Evolutionary conservation across 129 eudicot species (phyloP).

Genomic region (Flaveria brownii): DNA sequence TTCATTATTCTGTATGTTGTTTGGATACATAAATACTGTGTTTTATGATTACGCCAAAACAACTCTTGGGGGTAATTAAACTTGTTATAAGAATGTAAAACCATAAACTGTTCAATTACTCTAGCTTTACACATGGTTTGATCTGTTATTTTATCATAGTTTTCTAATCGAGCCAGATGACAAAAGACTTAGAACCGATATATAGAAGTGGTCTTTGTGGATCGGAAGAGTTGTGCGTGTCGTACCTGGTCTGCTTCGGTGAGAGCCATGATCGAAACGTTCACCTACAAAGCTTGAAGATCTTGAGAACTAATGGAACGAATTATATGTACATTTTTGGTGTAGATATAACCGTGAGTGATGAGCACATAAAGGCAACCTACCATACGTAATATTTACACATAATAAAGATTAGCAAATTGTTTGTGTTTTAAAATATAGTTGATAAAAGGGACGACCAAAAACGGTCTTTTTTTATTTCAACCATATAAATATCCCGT

Average conservation of each 20-base stretch:
- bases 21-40: too few relatives aligned
- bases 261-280: slow-evolving; percentile 33
- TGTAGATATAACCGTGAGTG: neutral
- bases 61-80: too few relatives aligned
- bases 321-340: neutral
- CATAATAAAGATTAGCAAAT: too few relatives aligned
- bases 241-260: slow-evolving; percentile 25
- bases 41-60: too few relatives aligned
- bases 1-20: too few relatives aligned
- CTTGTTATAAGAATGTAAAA: too few relatives aligned
- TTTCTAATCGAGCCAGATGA: neutral
- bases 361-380: neutral
- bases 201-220: too few relatives aligned
- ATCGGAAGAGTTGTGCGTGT: neutral
- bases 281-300: slow-evolving; percentile 26
- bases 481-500: too few relatives aligned
- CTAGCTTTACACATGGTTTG: neutral
- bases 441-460: too few relatives aligned
- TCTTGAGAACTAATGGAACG: slow-evolving; percentile 8
- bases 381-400: neutral
- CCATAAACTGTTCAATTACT: neutral
- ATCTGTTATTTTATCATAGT: neutral
- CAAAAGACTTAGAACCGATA: neutral
- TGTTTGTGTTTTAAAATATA: too few relatives aligned
- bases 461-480: too few relatives aligned